Percentiles rank a stretch among this genome's conserved stretches.
Evolutionary conservation across 73 alveolate genomes (phyloP).

Genomic region (Durusdinium trenchii): DNA sequence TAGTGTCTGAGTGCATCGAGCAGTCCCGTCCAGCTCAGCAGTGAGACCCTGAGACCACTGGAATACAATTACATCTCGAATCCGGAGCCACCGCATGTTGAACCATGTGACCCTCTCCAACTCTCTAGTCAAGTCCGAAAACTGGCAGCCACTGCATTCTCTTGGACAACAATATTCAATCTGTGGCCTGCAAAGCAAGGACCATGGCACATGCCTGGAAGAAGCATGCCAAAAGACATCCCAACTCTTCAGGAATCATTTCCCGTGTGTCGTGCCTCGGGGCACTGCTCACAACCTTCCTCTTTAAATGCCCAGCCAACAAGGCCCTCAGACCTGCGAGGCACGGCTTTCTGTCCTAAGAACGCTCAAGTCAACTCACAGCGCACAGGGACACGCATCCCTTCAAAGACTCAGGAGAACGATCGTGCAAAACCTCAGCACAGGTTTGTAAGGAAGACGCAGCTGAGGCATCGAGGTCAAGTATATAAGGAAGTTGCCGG

Average conservation of each 20-base stretch:
- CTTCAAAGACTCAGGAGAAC: constrained; percentile 31
- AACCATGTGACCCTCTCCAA: no score
- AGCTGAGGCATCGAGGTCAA: neutral
- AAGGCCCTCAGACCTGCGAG: constrained; percentile 50
- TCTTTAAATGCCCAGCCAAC: constrained; percentile 45
- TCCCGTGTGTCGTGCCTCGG: constrained; percentile 9
- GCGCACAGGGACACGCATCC: constrained; percentile 29
- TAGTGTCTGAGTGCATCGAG: constrained; percentile 86
- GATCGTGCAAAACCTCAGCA: constrained; percentile 3
- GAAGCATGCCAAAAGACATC: neutral
- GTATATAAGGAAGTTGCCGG: neutral
- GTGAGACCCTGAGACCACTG: constrained; percentile 50
- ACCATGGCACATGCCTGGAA: constrained; percentile 73
- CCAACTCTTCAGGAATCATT: neutral
- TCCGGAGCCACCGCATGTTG: no score
- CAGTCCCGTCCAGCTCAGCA: constrained; percentile 49
- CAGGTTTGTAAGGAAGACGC: neutral
- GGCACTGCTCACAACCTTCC: constrained; percentile 10
- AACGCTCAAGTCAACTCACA: no score
- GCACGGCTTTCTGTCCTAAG: no score
- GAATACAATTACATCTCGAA: no score
- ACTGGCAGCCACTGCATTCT: neutral
- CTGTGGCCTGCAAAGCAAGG: constrained; percentile 51
- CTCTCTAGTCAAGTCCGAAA: neutral
- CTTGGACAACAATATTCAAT: neutral